Conservation (phyloP, 495 filamentous ascomycete genomes). For the Neurospora sp. region DNA sequence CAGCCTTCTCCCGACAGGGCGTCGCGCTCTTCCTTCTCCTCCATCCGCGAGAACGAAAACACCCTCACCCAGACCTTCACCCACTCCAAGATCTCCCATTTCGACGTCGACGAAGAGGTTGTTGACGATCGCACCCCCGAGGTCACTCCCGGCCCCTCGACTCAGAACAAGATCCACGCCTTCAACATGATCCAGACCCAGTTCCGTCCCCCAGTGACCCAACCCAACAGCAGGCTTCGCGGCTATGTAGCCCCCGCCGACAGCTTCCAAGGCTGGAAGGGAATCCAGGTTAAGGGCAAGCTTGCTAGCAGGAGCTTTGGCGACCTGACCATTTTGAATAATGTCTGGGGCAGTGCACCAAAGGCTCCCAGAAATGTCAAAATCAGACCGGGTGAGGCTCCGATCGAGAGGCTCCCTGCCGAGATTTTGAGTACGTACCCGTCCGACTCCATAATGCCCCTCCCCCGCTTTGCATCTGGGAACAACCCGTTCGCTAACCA, state of each 20-base stretch:
- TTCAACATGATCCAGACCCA: slow-evolving; percentile 37
- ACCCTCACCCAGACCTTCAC: slow-evolving; percentile 63
- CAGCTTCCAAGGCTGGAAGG: slow-evolving; percentile 63
- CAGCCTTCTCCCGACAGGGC: slow-evolving; percentile 26
- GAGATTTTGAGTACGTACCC: slow-evolving; percentile 60
- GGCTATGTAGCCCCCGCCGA: slow-evolving; percentile 64
- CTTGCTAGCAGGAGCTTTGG: slow-evolving; percentile 64
- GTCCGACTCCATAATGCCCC: neutral
- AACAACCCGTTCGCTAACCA: slow-evolving; percentile 12
- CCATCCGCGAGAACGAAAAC: slow-evolving; percentile 41
- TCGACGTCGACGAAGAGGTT: slow-evolving; percentile 30
- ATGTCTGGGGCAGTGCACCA: slow-evolving; percentile 43
- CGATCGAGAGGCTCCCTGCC: slow-evolving; percentile 57
- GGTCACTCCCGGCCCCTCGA: slow-evolving; percentile 5
- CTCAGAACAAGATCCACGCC: neutral
- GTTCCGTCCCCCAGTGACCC: slow-evolving; percentile 35
- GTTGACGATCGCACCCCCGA: slow-evolving; percentile 28
- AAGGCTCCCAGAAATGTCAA: slow-evolving; percentile 17
- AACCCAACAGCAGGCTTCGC: slow-evolving; percentile 37
- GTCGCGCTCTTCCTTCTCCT: slow-evolving; percentile 46
- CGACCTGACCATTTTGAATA: slow-evolving; percentile 49
- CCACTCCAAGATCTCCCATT: slow-evolving; percentile 50
- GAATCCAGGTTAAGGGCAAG: slow-evolving; percentile 54
- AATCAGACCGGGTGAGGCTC: slow-evolving; percentile 27
- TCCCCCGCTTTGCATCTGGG: neutral